Evolutionary conservation across 2,329 filamentous ascomycete genomes (phyloP), one percentile per base, ranked within the genome.

Genomic region (Tolypocladium sp.): DNA sequence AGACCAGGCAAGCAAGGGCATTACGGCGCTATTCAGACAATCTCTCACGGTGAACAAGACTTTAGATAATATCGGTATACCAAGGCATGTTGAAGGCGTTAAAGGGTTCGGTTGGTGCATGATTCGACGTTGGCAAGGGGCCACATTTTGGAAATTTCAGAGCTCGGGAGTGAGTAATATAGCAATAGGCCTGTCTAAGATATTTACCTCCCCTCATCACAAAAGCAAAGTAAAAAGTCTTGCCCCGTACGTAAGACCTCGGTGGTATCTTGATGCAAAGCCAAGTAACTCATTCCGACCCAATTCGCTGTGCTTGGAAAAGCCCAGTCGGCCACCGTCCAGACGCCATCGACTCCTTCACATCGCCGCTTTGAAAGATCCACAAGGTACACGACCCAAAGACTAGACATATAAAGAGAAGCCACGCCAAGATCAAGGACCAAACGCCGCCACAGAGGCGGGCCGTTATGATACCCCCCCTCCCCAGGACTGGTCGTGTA

Each of bases 401-500:
- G 7, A 8, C 25, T 30, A 7, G 4, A 15, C 13, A 10, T 27
- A 5, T 9, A 3, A 17, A 49, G 20, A 7, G 7, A 15, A 25
- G 5, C n/a, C 44, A 49, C 17, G 3, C 30, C 49, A 20, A 20
- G 9, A 8, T n/a, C 27, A 33, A 33, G 46, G 27, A n/a, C 5
- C 12, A 35, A n/a, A 35, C 17, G 7, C 49, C 10, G 27, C 27
- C 27, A 10, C 17, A 10, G 17, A 20, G 30, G 27, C 30, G 17
- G n/a, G 49, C 37, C 8, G 13, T 41, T 6, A 59, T 2, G 54
- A 49, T 6, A 49, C 30, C 13, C 15, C 49, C 37, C 57, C 62
- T 41, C 57, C 55, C 68, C 67, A 70, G 3, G 61, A 55, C 49
- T 63, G 63, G 10, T 62, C 59, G 7, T 60, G 59, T 40, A 63